Evolutionary conservation across 345 rosid species (phyloP).

Genomic region (Microcos paniculata): DNA sequence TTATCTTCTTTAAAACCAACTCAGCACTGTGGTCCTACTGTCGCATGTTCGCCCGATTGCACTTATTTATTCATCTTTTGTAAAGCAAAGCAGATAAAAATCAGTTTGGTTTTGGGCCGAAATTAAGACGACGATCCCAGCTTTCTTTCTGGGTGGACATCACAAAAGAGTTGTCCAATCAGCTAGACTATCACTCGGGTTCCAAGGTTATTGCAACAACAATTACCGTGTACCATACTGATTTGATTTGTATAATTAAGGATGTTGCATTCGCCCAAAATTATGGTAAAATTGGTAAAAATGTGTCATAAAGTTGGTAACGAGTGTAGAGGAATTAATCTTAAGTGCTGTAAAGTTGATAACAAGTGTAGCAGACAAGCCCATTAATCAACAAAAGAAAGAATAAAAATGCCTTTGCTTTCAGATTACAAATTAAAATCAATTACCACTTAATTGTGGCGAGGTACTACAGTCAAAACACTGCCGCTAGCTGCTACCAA

Average conservation of each 20-base stretch:
- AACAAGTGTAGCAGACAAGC: too few species aligned
- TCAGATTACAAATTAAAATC: neutral
- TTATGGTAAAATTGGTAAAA: too few species aligned
- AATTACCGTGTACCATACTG: neutral
- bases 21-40: conserved; percentile 65
- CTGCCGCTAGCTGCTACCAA: neutral
- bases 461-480: neutral
- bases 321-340: too few species aligned
- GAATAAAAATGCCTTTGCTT: neutral
- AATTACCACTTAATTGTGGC: neutral
- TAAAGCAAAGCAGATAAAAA: neutral
- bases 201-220: neutral
- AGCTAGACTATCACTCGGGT: neutral
- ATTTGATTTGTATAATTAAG: neutral
- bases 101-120: neutral
- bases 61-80: neutral
- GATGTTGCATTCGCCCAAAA: too few species aligned
- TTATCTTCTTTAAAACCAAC: conserved; percentile 29
- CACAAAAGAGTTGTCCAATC: neutral
- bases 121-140: neutral
- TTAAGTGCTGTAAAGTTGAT: too few species aligned
- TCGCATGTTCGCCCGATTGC: conserved; percentile 1
- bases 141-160: neutral
- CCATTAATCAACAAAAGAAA: neutral
- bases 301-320: too few species aligned